These are phyloP conservation scores for Aspergillus indologenus DNA, from an alignment of 495 filamentous ascomycete genomes.

Conservation along the genomic window DNA sequence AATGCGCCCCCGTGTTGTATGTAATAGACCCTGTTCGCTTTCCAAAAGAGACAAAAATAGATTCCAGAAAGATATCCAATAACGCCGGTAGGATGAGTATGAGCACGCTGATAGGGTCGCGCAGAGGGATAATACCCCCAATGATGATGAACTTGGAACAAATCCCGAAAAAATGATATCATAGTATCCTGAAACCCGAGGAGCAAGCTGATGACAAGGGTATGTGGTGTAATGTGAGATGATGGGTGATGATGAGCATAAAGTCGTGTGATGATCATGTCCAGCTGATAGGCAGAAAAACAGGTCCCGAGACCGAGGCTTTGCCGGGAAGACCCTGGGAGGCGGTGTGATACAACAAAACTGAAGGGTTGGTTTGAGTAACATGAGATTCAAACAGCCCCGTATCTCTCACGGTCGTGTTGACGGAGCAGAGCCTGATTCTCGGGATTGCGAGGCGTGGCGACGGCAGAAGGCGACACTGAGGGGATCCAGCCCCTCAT, in stretches of 20 bases:
- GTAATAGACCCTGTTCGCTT: too few relatives aligned
- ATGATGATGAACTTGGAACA: not conserved
- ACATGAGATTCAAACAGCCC: conserved; percentile 28
- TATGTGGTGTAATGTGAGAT: not conserved
- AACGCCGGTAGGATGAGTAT: too few relatives aligned
- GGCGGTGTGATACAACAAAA: not conserved
- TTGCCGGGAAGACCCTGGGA: not conserved
- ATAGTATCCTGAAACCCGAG: not conserved
- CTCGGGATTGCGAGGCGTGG: conserved; percentile 26
- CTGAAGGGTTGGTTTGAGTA: conserved; percentile 1
- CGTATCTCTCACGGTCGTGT: conserved; percentile 32
- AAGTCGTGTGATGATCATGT: conserved; percentile 9
- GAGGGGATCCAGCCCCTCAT: conserved; percentile 69
- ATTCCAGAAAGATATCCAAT: too few relatives aligned
- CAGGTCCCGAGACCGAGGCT: not conserved
- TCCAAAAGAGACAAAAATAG: too few relatives aligned
- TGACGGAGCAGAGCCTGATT: conserved; percentile 31
- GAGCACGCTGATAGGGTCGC: too few relatives aligned
- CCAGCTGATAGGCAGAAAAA: not conserved
- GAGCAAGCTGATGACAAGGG: not conserved
- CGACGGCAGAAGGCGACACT: conserved; percentile 20
- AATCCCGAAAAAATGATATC: not conserved
- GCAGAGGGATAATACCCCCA: too few relatives aligned
- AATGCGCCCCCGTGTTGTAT: too few relatives aligned
- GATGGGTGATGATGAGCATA: not conserved